These are phyloP conservation scores for Talaromyces proteolyticus DNA, from an alignment of 495 filamentous ascomycete species.

Conservation along the genomic window DNA sequence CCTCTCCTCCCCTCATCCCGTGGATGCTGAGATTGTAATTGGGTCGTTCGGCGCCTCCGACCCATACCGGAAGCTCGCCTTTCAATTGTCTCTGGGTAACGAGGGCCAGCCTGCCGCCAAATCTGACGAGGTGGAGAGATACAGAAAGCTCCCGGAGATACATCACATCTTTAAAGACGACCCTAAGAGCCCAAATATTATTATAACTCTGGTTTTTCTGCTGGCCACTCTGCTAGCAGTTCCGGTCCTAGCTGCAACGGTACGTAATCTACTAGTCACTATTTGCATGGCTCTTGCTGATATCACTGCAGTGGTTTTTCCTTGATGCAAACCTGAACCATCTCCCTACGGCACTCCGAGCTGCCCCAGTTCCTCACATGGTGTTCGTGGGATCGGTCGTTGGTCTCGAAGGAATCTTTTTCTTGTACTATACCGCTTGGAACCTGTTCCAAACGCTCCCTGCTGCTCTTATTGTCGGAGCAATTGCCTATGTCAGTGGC, in stretches of 20 bases:
- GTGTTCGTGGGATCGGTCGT: constrained; percentile 80
- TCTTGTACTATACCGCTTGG: constrained; percentile 91
- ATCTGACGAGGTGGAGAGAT: constrained; percentile 58
- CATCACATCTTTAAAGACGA: constrained; percentile 84
- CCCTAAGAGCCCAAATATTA: constrained; percentile 71
- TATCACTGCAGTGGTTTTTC: constrained; percentile 55
- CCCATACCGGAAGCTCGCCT: constrained; percentile 57
- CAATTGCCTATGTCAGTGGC: constrained; percentile 78
- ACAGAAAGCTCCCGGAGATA: constrained; percentile 78
- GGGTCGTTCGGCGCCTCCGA: constrained; percentile 77
- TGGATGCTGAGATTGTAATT: constrained; percentile 74
- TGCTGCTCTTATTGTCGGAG: constrained; percentile 57
- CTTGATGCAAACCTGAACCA: constrained; percentile 85
- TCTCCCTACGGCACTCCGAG: constrained; percentile 62
- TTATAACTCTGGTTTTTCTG: constrained; percentile 75
- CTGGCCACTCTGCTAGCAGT: constrained; percentile 64
- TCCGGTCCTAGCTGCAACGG: constrained; percentile 62
- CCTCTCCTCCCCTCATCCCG: constrained; percentile 55
- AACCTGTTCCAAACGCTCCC: constrained; percentile 88
- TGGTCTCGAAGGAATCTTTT: constrained; percentile 85
- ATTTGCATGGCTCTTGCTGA: not conserved
- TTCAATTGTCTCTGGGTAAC: constrained; percentile 56
- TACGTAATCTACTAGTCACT: constrained; percentile 35
- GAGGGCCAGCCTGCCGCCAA: constrained; percentile 58
- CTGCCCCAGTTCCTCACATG: constrained; percentile 70